Base-by-base conservation (phyloP, 805 yeast species). In the Wickerhamomyces chambardii region DNA sequence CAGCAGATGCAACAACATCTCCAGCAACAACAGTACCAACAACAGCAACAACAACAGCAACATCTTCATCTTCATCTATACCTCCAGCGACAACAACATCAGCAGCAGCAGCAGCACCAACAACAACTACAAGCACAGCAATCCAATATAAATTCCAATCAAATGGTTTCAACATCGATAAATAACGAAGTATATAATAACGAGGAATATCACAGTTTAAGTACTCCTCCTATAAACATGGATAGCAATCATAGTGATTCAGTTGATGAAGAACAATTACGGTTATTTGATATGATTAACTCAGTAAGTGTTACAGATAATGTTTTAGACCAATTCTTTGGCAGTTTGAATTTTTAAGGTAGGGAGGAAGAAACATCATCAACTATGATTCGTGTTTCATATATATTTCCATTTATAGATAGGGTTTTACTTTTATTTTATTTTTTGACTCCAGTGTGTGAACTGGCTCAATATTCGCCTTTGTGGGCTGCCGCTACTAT, bases 251-350 rank as follows among this genome's bases (percentile, higher is more conserved):
- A 15, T 12, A 12, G 34, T 15, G 28, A 17, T 33, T 15, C 34
- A n/a, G 45, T 41, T 17, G 55, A 50, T 35, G 32, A 35, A 18
- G 85, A 79, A 41, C 80, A 78, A 5, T 68, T 66, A 40, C 60
- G 64, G 34, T 68, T 78, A 16, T 74, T 66, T 48, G 83, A 78
- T 45, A 58, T 80, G 61, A 68, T 80, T 40, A 71, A 68, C 46
- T 80, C 73, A 49, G 70, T 77, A 32, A 78, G 82, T 4, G 68
- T 74, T 3, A 48, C 45, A 24, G 85, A 78, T 36, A 63, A 76
- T 18, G 76, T 79, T 25, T 78, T 85, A 83, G 84, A 76, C 35
- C 82, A 75, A 44, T 73, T 73, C 44, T 75, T 77, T 48, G 58
- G 70, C 3, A 40, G 43, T 37, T 30, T 41, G 43, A 16, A 31